Base-by-base conservation (phyloP, 2,329 filamentous ascomycete genomes). In the Arthrinium phaeospermum region DNA sequence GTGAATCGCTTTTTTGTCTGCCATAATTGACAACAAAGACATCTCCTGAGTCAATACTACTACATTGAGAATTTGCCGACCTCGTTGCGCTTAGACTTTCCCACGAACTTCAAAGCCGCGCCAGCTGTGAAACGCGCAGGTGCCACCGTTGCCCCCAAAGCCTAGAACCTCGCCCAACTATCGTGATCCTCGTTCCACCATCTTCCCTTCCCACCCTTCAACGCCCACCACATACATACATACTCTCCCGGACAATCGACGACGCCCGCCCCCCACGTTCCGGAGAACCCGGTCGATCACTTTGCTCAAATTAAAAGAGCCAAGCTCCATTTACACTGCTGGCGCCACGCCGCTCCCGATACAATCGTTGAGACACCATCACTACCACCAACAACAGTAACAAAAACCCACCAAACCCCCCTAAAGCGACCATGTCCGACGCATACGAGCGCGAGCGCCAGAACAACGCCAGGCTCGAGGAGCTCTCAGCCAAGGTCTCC, bases 381-480 rank as follows among this genome's bases (percentile, higher is more conserved):
- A 27, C 13, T 68, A n/a, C 12, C 30, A 45, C 24, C 67, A 41
- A 7, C 30, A 57, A 22, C 27, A 5, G 5, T 10, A 41, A 41
- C 7, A 41, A 51, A 45, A 69, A n/a, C 27, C 27, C 4, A 41
- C 72, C 70, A 67, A 70, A 51, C 27, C 30, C 57, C 57, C 8
- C 37, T 41, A 4, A 41, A 37, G 30, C 68, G 75, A 82, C 73
- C 76, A 94, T 94, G 92, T 92, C 92, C 67, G 92, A 94, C 82
- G 89, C 92, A 75, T 94, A 93, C 85, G 92, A 94, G 85, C 92
- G 92, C 82, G 92, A 94, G 85, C 89, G 90, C 81, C 96, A 99
- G 84, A 99, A 99, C 86, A 97, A 98, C 85, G 91, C 94, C 76
- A 95, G 96, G 78, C 93, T 99, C 72, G 92, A 96, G 79, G 95